Conservation (phyloP, 306 rosid genomes). For the Gillenia trifoliata region DNA sequence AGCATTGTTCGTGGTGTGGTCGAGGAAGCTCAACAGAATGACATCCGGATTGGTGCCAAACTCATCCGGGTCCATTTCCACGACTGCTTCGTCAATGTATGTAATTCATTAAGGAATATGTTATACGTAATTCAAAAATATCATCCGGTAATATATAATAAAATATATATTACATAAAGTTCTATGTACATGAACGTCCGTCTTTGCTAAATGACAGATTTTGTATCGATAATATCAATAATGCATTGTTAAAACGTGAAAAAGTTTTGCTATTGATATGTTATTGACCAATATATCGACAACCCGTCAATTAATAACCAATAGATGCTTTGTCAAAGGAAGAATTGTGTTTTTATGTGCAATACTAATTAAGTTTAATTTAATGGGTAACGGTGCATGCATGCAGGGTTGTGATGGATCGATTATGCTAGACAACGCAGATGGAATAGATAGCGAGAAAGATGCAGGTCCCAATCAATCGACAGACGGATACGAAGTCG, state of each 20-base stretch:
- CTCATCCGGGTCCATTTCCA: constrained; percentile 40
- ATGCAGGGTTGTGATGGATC: constrained; percentile 51
- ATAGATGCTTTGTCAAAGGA: not conserved
- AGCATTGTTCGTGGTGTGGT: constrained; percentile 23
- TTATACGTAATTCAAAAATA: no score
- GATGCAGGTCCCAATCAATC: not conserved
- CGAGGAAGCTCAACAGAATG: constrained; percentile 14
- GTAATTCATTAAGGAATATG: not conserved
- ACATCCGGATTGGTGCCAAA: constrained; percentile 24
- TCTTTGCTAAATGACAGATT: no score
- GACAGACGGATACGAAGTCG: constrained; percentile 28
- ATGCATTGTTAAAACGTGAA: not conserved
- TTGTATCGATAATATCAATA: not conserved
- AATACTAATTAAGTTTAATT: no score
- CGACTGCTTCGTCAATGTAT: constrained; percentile 30
- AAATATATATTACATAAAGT: not conserved
- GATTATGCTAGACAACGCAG: constrained; percentile 28
- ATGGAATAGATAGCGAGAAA: constrained; percentile 26
- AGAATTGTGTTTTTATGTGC: not conserved
- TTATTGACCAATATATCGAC: not conserved
- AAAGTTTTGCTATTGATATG: not conserved
- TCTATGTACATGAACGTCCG: no score
- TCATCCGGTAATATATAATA: not conserved
- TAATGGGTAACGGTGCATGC: not conserved
- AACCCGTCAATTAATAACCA: not conserved